Conservation (phyloP, 208 protist genomes). For the Leishmania guyanensis region DNA sequence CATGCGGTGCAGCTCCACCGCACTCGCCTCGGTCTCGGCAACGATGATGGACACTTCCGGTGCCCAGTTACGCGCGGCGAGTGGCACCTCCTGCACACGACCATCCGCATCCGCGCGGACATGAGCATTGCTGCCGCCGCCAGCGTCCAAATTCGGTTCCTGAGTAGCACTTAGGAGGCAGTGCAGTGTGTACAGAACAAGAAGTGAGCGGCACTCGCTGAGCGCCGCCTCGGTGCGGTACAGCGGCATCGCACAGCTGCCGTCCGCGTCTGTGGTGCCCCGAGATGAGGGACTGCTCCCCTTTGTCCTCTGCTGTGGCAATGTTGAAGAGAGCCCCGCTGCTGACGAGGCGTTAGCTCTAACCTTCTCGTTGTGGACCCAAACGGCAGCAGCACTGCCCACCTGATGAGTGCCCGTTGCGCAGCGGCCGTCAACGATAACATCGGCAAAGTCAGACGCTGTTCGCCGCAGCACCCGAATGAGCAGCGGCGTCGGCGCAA, state of each 20-base stretch:
- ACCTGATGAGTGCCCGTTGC: slow-evolving; percentile 37
- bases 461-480: slow-evolving; percentile 56
- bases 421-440: slow-evolving; percentile 69
- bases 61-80: slow-evolving; percentile 21
- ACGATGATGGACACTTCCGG: slow-evolving; percentile 43
- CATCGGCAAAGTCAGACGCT: slow-evolving; percentile 60
- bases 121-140: neutral
- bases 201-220: slow-evolving; percentile 46
- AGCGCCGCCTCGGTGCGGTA: slow-evolving; percentile 36
- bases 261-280: neutral
- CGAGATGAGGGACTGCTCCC: neutral
- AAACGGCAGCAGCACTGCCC: slow-evolving; percentile 44
- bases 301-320: neutral
- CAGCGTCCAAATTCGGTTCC: neutral
- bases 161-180: slow-evolving; percentile 39
- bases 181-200: slow-evolving; percentile 59
- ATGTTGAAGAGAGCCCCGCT: neutral
- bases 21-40: slow-evolving; percentile 33
- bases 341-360: neutral
- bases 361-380: slow-evolving; percentile 34
- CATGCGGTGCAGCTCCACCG: slow-evolving; percentile 26
- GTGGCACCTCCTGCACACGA: slow-evolving; percentile 18
- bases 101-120: slow-evolving; percentile 16
- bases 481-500: slow-evolving; percentile 53
- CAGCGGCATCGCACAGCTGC: slow-evolving; percentile 14